Conservation (phyloP, 1,284 basidiomycete genomes). For the Coniophora puteana region DNA sequence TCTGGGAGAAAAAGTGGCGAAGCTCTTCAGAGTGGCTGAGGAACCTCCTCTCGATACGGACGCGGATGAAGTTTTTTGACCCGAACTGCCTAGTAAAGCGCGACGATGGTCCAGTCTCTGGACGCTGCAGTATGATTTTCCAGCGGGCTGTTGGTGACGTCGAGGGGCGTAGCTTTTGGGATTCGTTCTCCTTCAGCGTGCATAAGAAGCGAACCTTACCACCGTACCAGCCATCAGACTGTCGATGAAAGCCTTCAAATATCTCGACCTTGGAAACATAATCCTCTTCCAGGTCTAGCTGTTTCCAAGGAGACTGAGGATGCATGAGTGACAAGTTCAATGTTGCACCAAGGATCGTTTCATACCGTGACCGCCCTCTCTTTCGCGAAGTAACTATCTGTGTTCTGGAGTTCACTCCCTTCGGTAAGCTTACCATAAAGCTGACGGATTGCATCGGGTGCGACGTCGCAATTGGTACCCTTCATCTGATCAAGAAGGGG, state of each 20-base stretch:
- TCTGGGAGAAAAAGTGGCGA: slow-evolving; percentile 31
- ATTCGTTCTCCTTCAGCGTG: slow-evolving; percentile 18
- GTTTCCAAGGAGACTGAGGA: slow-evolving; percentile 40
- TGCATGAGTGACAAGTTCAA: background rate
- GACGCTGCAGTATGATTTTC: slow-evolving; percentile 33
- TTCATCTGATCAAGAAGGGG: slow-evolving; percentile 23
- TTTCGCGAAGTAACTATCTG: slow-evolving; percentile 27
- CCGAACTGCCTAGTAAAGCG: slow-evolving; percentile 44
- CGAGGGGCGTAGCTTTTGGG: slow-evolving; percentile 8
- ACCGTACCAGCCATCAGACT: slow-evolving; percentile 36
- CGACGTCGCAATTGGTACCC: slow-evolving; percentile 24
- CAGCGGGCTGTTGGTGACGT: slow-evolving; percentile 18
- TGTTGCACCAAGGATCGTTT: background rate
- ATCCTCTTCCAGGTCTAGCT: slow-evolving; percentile 37
- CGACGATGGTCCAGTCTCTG: slow-evolving; percentile 38
- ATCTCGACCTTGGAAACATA: slow-evolving; percentile 5
- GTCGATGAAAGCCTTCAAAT: slow-evolving; percentile 32
- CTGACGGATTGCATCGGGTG: slow-evolving; percentile 13
- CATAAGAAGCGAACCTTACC: slow-evolving; percentile 41
- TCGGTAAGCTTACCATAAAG: slow-evolving; percentile 1
- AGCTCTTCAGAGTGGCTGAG: slow-evolving; percentile 22
- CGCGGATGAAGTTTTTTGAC: slow-evolving; percentile 36
- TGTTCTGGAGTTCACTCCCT: background rate
- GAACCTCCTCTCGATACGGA: slow-evolving; percentile 31
- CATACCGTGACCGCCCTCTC: slow-evolving; percentile 35